Conservation (phyloP, 305 asterid genomes). For the Rubia tinctorum region DNA sequence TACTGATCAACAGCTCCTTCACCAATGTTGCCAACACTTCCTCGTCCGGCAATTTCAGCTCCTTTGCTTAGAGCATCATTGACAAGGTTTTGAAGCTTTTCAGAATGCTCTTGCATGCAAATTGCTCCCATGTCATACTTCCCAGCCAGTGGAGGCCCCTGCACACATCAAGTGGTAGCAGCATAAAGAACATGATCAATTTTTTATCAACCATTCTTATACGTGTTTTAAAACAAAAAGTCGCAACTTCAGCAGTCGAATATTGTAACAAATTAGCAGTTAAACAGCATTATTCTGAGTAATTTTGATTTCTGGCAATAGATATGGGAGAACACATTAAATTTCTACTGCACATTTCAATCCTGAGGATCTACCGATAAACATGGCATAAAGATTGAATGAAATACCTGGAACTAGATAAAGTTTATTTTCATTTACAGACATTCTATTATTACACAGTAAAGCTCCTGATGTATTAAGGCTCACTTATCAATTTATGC, state of each 20-base stretch:
- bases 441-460: no score
- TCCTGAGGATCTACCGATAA: background rate
- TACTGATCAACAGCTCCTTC: constrained; percentile 98
- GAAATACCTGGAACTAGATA: background rate
- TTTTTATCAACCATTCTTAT: background rate
- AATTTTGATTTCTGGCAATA: background rate
- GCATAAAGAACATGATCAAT: background rate
- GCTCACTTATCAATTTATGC: no score
- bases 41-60: constrained; percentile 88
- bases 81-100: constrained; percentile 83
- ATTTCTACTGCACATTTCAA: background rate
- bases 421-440: background rate
- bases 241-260: background rate
- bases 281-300: background rate
- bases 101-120: constrained; percentile 99
- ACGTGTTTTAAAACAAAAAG: background rate
- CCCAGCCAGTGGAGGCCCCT: constrained; percentile 95
- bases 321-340: background rate
- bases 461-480: background rate
- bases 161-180: constrained; percentile 18
- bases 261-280: background rate
- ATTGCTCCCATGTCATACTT: constrained; percentile 98
- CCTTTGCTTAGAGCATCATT: constrained; percentile 88
- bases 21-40: constrained; percentile 93
- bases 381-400: background rate